Conservation (phyloP, 2,329 filamentous ascomycete genomes). For the Cladosporium sphaerospermum region DNA sequence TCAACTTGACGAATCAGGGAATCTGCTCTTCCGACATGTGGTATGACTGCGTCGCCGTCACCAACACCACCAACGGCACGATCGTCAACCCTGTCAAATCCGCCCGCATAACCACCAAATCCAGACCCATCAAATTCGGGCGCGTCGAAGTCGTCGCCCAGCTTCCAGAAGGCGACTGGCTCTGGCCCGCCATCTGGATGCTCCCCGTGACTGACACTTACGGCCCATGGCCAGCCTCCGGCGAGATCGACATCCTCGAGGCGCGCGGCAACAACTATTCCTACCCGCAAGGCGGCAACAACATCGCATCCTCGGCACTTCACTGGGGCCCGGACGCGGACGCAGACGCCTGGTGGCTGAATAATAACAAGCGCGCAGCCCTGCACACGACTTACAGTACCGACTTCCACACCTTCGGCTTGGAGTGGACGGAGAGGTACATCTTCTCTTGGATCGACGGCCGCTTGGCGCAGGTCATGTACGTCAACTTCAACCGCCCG, state of each 20-base stretch:
- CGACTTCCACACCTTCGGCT: slow-evolving; percentile 68
- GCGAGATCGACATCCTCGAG: slow-evolving; percentile 79
- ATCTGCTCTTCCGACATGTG: slow-evolving; percentile 60
- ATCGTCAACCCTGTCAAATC: slow-evolving; percentile 74
- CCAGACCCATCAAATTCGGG: slow-evolving; percentile 69
- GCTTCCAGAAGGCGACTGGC: slow-evolving; percentile 72
- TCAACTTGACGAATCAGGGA: slow-evolving; percentile 61
- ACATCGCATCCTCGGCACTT: slow-evolving; percentile 70
- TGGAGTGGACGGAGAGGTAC: slow-evolving; percentile 86
- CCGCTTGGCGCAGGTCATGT: slow-evolving; percentile 72
- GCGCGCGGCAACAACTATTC: slow-evolving; percentile 76
- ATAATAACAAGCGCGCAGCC: slow-evolving; percentile 68
- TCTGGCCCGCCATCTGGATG: slow-evolving; percentile 93
- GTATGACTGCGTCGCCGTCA: slow-evolving; percentile 60
- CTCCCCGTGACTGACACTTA: slow-evolving; percentile 67
- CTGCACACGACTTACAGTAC: slow-evolving; percentile 67
- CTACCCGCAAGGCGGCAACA: slow-evolving; percentile 70
- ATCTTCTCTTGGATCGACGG: slow-evolving; percentile 81
- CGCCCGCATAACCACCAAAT: slow-evolving; percentile 69
- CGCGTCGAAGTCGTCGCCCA: slow-evolving; percentile 74
- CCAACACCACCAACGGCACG: slow-evolving; percentile 70
- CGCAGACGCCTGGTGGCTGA: slow-evolving; percentile 77
- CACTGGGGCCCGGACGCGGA: slow-evolving; percentile 72
- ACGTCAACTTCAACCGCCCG: slow-evolving; percentile 49
- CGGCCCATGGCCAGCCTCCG: slow-evolving; percentile 70